Evolutionary conservation across 1,284 basidiomycete genomes (phyloP).

Genomic region (Amylostereum chailletii): DNA sequence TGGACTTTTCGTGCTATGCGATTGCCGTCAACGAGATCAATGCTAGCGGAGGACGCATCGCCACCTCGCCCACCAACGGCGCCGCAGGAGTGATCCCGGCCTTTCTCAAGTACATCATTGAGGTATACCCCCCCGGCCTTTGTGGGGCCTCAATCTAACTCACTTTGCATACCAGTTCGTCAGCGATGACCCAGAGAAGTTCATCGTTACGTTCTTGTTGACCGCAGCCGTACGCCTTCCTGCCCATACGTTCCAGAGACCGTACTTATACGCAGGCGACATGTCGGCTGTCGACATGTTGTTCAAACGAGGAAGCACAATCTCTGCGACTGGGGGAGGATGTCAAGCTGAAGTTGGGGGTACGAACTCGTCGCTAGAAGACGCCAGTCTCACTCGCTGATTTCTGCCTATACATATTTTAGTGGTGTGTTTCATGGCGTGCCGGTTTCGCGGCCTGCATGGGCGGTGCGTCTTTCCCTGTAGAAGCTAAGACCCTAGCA

Average conservation of each 20-base stretch:
- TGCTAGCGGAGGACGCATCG: conserved; percentile 86
- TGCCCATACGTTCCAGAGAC: not conserved
- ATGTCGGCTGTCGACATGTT: conserved; percentile 86
- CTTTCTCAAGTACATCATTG: conserved; percentile 81
- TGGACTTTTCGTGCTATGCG: conserved; percentile 92
- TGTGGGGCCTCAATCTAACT: not conserved
- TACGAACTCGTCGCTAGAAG: conserved; percentile 22
- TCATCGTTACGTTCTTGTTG: conserved; percentile 78
- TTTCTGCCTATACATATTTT: not conserved
- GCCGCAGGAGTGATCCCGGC: conserved; percentile 90
- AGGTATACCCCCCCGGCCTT: conserved; percentile 35
- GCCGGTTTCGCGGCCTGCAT: conserved; percentile 92
- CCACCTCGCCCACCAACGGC: conserved; percentile 89
- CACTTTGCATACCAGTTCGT: conserved; percentile 48
- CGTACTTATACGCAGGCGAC: conserved; percentile 4
- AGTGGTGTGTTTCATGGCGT: conserved; percentile 90
- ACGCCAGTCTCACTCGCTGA: conserved; percentile 6
- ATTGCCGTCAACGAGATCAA: conserved; percentile 91
- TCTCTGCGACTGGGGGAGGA: conserved; percentile 91
- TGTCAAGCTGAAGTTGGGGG: conserved; percentile 85
- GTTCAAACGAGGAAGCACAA: conserved; percentile 95
- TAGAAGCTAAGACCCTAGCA: conserved; percentile 4
- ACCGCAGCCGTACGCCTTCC: conserved; percentile 60
- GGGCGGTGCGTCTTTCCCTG: conserved; percentile 48
- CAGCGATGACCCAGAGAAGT: conserved; percentile 82